phyloP scores from a whole-genome alignment of 768 basidiomycete genomes.

The Termitomyces sp. region DNA sequence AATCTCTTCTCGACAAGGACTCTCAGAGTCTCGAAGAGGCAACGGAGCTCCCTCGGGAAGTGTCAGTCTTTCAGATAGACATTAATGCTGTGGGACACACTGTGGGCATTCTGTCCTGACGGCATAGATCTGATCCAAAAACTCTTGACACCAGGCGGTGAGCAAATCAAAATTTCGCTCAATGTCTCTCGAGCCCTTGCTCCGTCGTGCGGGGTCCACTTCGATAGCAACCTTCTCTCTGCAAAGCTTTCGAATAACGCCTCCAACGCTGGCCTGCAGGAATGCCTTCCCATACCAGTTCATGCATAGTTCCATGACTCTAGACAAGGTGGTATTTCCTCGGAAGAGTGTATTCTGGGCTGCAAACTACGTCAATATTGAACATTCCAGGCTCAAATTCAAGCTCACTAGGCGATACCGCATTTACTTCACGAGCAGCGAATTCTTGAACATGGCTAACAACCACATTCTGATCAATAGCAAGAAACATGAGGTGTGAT shows the following conservation, averaged over 20 bases:
- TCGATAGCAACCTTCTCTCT: slow-evolving; percentile 76
- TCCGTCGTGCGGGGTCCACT: slow-evolving; percentile 70
- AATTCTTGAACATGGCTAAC: slow-evolving; percentile 68
- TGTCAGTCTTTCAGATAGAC: background rate
- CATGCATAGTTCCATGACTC: slow-evolving; percentile 78
- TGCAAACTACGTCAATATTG: slow-evolving; percentile 21
- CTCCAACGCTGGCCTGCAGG: slow-evolving; percentile 76
- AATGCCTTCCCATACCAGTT: slow-evolving; percentile 77
- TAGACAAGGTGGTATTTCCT: slow-evolving; percentile 66
- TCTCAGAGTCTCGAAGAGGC: slow-evolving; percentile 65
- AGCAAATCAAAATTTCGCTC: slow-evolving; percentile 68
- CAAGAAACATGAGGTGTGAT: slow-evolving; percentile 61
- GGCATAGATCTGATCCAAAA: slow-evolving; percentile 81
- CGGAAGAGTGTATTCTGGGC: slow-evolving; percentile 76
- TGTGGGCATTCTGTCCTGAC: slow-evolving; percentile 69
- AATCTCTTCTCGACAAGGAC: slow-evolving; percentile 69
- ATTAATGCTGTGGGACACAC: slow-evolving; percentile 37
- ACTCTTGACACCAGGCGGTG: slow-evolving; percentile 72
- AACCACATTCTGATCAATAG: slow-evolving; percentile 61
- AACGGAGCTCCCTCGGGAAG: slow-evolving; percentile 61
- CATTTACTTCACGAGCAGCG: slow-evolving; percentile 67
- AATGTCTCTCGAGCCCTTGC: slow-evolving; percentile 56
- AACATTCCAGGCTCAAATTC: background rate
- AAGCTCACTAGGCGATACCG: slow-evolving; percentile 57
- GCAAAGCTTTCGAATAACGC: slow-evolving; percentile 64